phyloP scores from a whole-genome alignment of 371 early-diverging fungal species.

The Rhizopus delemar region DNA sequence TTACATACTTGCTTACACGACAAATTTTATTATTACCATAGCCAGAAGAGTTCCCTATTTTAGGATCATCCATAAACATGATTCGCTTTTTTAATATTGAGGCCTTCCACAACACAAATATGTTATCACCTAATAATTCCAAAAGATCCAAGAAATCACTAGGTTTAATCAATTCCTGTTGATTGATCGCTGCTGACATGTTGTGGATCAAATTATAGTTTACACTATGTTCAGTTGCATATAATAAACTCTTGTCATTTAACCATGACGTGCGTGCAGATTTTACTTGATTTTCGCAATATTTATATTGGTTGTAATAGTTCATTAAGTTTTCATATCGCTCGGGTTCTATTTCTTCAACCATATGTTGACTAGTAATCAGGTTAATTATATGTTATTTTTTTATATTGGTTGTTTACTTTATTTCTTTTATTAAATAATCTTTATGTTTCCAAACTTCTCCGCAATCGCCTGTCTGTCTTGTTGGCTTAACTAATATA shows the following conservation, averaged over 20 bases:
- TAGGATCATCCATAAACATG: conserved; percentile 50
- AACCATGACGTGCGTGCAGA: background rate
- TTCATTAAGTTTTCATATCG: conserved; percentile 11
- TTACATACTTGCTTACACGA: background rate
- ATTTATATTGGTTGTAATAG: conserved; percentile 17
- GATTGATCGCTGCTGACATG: background rate
- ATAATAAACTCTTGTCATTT: background rate
- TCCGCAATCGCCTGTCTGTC: conserved; percentile 48
- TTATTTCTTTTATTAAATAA: conserved; percentile 35
- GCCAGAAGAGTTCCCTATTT: conserved; percentile 51
- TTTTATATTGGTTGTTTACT: conserved; percentile 9
- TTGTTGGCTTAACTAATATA: conserved; percentile 49
- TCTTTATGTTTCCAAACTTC: conserved; percentile 53
- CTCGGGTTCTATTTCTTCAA: conserved; percentile 1
- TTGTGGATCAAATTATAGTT: conserved; percentile 13
- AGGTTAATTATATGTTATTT: background rate
- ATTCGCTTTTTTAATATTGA: conserved; percentile 57
- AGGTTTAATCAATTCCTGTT: conserved; percentile 13
- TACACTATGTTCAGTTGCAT: conserved; percentile 8
- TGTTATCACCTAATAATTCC: conserved; percentile 48
- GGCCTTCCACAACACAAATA: conserved; percentile 64
- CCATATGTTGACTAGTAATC: conserved; percentile 16
- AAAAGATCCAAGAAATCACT: conserved; percentile 43
- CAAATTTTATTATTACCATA: conserved; percentile 40
- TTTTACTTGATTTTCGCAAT: background rate